phyloP scores from a whole-genome alignment of 257 asterid genomes.

The Henckelia pumila region DNA sequence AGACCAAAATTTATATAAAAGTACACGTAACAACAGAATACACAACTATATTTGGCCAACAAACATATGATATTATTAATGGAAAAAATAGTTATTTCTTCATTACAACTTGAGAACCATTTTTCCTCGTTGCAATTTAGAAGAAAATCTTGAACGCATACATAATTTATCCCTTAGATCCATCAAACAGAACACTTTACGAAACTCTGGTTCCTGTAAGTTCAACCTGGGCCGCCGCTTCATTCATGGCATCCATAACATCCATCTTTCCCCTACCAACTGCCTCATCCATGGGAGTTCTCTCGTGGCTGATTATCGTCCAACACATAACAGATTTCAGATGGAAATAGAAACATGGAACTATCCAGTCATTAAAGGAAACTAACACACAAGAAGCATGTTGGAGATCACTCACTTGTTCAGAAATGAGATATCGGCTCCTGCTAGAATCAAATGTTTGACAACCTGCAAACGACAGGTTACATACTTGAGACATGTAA shows the following conservation, averaged over 20 bases:
- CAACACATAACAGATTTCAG: slow-evolving; percentile 21
- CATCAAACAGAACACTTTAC: slow-evolving; percentile 11
- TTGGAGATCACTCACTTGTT: slow-evolving; percentile 48
- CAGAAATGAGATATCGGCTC: slow-evolving; percentile 65
- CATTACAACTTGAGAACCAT: no score
- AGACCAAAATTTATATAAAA: no score
- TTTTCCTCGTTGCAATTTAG: not conserved
- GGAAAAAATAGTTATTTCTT: no score
- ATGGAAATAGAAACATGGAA: not conserved
- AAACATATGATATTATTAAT: no score
- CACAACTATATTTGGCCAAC: not conserved
- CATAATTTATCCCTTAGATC: not conserved
- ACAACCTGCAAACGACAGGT: slow-evolving; percentile 49
- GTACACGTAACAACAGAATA: no score
- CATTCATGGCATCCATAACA: slow-evolving; percentile 67
- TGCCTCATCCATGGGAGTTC: slow-evolving; percentile 89
- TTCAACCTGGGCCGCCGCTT: slow-evolving; percentile 66
- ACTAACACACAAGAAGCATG: not conserved
- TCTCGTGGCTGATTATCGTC: slow-evolving; percentile 63
- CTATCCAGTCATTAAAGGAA: slow-evolving; percentile 3
- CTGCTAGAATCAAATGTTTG: slow-evolving; percentile 66
- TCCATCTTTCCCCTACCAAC: slow-evolving; percentile 58
- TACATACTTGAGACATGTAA: not conserved
- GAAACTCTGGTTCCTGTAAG: slow-evolving; percentile 53
- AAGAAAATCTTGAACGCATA: not conserved